phyloP scores from a whole-genome alignment of 345 rosid genomes.

The Hypericum perforatum region DNA sequence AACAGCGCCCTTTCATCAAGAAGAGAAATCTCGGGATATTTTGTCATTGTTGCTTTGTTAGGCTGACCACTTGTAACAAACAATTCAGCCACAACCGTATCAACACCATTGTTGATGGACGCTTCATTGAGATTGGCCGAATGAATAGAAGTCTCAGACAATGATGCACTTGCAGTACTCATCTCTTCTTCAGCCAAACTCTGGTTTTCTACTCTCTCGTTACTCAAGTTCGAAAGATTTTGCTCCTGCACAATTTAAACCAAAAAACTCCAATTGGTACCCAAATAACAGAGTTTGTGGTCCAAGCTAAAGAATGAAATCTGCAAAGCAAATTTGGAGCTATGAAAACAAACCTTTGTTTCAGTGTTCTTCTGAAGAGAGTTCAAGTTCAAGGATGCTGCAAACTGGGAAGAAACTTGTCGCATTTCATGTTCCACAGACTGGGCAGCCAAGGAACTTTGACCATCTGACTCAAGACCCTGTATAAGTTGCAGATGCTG shows the following conservation, averaged over 20 bases:
- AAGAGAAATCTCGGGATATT: slow-evolving; percentile 38
- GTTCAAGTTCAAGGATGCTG: slow-evolving; percentile 40
- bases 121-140: slow-evolving; percentile 26
- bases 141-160: slow-evolving; percentile 26
- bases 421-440: slow-evolving; percentile 43
- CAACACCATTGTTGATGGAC: slow-evolving; percentile 20
- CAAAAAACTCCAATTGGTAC: no score
- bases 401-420: slow-evolving; percentile 68
- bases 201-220: slow-evolving; percentile 35
- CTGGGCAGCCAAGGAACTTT: slow-evolving; percentile 32
- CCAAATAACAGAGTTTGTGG: no score
- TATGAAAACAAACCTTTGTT: slow-evolving; percentile 40
- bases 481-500: slow-evolving; percentile 18
- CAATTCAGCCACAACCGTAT: slow-evolving; percentile 30
- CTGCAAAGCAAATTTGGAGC: slow-evolving; percentile 9
- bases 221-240: slow-evolving; percentile 21
- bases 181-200: slow-evolving; percentile 41
- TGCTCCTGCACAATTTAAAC: slow-evolving; percentile 33
- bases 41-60: slow-evolving; percentile 25
- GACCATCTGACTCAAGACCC: slow-evolving; percentile 47
- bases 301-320: slow-evolving; percentile 2
- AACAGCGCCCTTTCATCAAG: slow-evolving; percentile 82
- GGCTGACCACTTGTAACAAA: slow-evolving; percentile 31
- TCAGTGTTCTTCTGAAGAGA: slow-evolving; percentile 35
- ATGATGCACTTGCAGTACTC: slow-evolving; percentile 28